Conservation (phyloP, 345 rosid species). For the Carallia pectinifolia region DNA sequence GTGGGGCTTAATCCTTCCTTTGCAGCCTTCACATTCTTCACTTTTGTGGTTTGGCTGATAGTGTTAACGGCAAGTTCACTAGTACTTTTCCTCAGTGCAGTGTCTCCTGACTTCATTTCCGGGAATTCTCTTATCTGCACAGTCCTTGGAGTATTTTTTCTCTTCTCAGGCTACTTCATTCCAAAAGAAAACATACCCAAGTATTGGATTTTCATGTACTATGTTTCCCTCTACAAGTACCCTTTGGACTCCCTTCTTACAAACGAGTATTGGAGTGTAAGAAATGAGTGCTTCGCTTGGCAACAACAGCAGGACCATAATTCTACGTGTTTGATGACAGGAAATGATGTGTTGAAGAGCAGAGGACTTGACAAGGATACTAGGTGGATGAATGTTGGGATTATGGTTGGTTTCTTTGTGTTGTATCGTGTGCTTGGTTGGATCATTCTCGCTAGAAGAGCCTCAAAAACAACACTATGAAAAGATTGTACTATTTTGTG, state of each 20-base stretch:
- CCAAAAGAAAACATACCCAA: conserved; percentile 84
- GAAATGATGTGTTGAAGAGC: conserved; percentile 64
- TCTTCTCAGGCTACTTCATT: conserved; percentile 89
- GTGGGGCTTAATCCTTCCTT: conserved; percentile 78
- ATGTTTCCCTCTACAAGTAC: conserved; percentile 74
- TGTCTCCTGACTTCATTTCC: conserved; percentile 77
- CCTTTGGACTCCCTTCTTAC: conserved; percentile 73
- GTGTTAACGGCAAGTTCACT: conserved; percentile 81
- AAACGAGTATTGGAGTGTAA: conserved; percentile 77
- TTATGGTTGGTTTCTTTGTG: conserved; percentile 83
- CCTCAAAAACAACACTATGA: conserved; percentile 58
- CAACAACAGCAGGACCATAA: neutral
- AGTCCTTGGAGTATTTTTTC: conserved; percentile 76
- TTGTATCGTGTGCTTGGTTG: conserved; percentile 80
- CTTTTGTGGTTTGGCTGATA: conserved; percentile 72
- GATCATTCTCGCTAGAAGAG: conserved; percentile 64
- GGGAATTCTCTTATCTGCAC: conserved; percentile 86
- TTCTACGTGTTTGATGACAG: conserved; percentile 53
- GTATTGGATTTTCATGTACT: conserved; percentile 91
- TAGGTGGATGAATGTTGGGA: conserved; percentile 78
- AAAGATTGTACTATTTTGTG: neutral
- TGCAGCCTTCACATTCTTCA: conserved; percentile 61
- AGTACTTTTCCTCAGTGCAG: conserved; percentile 71
- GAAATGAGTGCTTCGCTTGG: conserved; percentile 64
- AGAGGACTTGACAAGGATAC: conserved; percentile 69